Percentiles rank a stretch among this genome's conserved stretches.
Conservation (phyloP, 495 filamentous ascomycete species). For the Penicillium coffeae region DNA sequence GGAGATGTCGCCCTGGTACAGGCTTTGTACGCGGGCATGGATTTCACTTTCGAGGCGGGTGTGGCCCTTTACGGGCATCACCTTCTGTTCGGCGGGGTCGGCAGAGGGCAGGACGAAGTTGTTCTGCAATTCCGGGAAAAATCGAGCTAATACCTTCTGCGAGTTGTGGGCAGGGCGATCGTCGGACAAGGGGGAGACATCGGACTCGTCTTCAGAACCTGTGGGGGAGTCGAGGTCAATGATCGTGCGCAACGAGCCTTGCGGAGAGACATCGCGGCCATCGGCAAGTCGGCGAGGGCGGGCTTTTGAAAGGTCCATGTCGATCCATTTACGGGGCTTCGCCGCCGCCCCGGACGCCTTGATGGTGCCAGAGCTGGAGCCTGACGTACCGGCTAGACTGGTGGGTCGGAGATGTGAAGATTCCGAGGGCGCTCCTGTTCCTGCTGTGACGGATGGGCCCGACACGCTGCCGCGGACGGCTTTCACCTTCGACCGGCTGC, state of each 20-base stretch:
- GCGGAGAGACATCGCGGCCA: slow-evolving; percentile 9
- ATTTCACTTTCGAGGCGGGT: slow-evolving; percentile 15
- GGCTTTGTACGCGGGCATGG: slow-evolving; percentile 15
- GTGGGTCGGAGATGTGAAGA: not conserved
- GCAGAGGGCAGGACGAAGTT: slow-evolving; percentile 18
- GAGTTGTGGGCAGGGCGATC: slow-evolving; percentile 9
- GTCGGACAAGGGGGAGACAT: slow-evolving; percentile 30
- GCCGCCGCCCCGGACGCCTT: not conserved
- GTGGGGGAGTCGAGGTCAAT: slow-evolving; percentile 14
- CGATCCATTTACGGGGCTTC: slow-evolving; percentile 1
- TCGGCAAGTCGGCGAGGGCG: not conserved
- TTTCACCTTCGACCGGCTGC: not conserved
- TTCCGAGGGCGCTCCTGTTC: not conserved
- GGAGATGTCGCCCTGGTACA: slow-evolving; percentile 7
- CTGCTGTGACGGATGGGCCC: not conserved
- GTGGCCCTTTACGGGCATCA: slow-evolving; percentile 18
- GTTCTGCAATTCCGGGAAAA: slow-evolving; percentile 31
- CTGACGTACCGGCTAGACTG: not conserved
- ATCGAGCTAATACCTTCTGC: slow-evolving; percentile 18
- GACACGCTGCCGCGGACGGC: slow-evolving; percentile 5
- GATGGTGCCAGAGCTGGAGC: not conserved
- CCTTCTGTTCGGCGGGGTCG: not conserved
- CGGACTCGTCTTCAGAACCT: slow-evolving; percentile 20
- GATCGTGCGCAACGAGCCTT: slow-evolving; percentile 9
- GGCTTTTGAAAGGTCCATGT: not conserved